Percentiles rank a stretch among this genome's conserved stretches.
Evolutionary conservation across 139 green algal species (phyloP).

Genomic region (Chlorella vulgaris): DNA sequence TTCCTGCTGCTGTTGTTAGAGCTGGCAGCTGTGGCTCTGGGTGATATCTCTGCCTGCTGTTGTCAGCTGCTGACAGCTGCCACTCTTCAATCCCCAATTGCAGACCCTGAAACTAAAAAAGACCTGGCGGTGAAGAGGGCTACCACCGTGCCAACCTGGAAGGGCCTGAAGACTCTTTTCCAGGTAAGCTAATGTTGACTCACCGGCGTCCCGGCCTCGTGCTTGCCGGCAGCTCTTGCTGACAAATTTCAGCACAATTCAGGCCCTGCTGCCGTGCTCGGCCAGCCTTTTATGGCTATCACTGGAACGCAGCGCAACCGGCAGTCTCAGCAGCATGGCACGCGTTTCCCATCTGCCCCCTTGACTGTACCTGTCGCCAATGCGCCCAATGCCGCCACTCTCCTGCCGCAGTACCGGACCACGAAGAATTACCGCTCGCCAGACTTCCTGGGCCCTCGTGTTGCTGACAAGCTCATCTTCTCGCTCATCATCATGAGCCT

Average conservation of each 20-base stretch:
- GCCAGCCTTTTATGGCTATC: too few relatives aligned
- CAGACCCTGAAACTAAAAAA: neutral
- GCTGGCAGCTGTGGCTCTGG: too few relatives aligned
- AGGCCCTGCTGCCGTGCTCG: too few relatives aligned
- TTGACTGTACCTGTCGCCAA: neutral
- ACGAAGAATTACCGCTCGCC: conserved; percentile 62
- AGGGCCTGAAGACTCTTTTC: conserved; percentile 60
- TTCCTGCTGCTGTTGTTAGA: too few relatives aligned
- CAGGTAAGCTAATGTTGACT: neutral
- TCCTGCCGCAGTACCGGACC: conserved; percentile 65
- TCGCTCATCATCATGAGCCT: conserved; percentile 6
- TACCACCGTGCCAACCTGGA: conserved; percentile 78
- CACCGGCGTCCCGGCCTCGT: neutral
- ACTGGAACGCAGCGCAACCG: too few relatives aligned
- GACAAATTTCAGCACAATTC: too few relatives aligned
- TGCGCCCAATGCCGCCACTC: neutral
- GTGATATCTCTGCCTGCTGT: neutral
- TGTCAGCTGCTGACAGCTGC: neutral
- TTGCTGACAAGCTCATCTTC: conserved; percentile 68
- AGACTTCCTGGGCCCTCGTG: conserved; percentile 64
- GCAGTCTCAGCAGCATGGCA: too few relatives aligned
- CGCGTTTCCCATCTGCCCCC: neutral
- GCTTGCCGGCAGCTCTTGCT: too few relatives aligned
- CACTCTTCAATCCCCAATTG: neutral
- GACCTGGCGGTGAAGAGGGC: conserved; percentile 58